Evolutionary conservation across 768 basidiomycete species (phyloP).

Genomic region (Gelatoporia subvermispora): DNA sequence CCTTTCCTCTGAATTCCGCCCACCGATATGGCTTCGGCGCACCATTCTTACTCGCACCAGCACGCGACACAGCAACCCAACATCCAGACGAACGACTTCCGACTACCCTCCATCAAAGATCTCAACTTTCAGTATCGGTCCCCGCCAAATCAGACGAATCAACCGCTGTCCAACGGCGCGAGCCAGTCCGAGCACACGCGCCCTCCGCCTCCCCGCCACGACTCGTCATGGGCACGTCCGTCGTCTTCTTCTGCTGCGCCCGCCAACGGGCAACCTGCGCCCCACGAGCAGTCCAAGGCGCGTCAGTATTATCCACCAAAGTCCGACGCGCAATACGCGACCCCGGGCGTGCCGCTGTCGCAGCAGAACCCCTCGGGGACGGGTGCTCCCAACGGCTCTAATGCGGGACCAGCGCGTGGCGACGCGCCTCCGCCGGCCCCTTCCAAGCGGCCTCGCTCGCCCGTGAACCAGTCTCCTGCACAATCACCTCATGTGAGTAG

Average conservation of each 20-base stretch:
- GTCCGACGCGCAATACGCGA: constrained; percentile 47
- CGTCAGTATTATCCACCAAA: constrained; percentile 32
- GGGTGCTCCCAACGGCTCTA: constrained; percentile 16
- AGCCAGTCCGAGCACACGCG: constrained; percentile 28
- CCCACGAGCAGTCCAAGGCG: constrained; percentile 19
- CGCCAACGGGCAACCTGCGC: constrained; percentile 12
- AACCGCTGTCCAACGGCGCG: constrained; percentile 25
- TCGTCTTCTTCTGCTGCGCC: constrained; percentile 12
- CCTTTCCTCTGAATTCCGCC: constrained; percentile 26
- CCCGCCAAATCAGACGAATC: constrained; percentile 29
- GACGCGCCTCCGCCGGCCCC: constrained; percentile 28
- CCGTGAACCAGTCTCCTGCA: constrained; percentile 20
- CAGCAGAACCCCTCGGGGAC: constrained; percentile 9
- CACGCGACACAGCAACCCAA: constrained; percentile 33
- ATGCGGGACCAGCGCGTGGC: constrained; percentile 16
- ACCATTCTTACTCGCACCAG: constrained; percentile 33
- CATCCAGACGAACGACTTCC: constrained; percentile 40
- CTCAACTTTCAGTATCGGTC: constrained; percentile 54
- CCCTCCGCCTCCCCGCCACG: constrained; percentile 27
- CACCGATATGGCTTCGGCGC: constrained; percentile 45
- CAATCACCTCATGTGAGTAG: constrained; percentile 44
- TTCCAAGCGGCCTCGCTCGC: constrained; percentile 39
- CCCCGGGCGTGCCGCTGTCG: constrained; percentile 38
- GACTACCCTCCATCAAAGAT: constrained; percentile 69
- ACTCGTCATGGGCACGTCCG: constrained; percentile 21